Evolutionary conservation across 805 yeast species (phyloP), one percentile per base, ranked within the genome.

Genomic region (Lachancea waltii): DNA sequence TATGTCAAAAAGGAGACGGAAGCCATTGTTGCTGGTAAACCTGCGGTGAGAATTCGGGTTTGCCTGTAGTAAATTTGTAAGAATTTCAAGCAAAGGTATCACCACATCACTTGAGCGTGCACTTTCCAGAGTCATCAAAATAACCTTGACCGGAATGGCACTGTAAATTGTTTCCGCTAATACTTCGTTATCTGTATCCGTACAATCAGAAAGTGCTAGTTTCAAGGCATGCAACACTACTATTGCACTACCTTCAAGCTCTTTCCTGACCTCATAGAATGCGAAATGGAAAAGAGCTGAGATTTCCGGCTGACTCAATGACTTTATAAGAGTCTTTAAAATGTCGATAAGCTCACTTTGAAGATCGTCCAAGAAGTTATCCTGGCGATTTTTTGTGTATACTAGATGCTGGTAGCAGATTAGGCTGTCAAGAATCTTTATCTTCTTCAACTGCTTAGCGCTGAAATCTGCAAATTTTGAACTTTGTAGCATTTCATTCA

Each of bases 401-500:
- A 44, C 57, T 16, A 53, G 46, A 36, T 51, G 57, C 30, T 60
- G 46, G 20, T 49, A 53, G 20, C 50, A 49, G 8, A 59, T 40
- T 1, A 64, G 17, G 19, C 57, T 51, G 37, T 62, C 66, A 26
- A 74, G 53, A 1, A 72, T 48, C 40, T 69, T 72, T 75, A 81
- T 64, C 37, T 70, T 73, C 23, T 64, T 65, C 15, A 85, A 52
- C 40, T 77, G 76, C 27, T 63, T 54, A 5, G 68, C 52, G 47
- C 85, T 85, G 53, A 68, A 73, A 1, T 63, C 50, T 17, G 63
- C 63, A 53, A 67, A 72, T 41, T 67, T 72, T 35, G 84, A 76
- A 19, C 67, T 73, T 26, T 68, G 68, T 3, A 76, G 60, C 38
- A 85, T 67, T 0, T 71, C 72, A 1, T 72, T 68, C 33, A 82